Base-by-base conservation (phyloP, 1,139 yeast genomes). In the Candida sojae region DNA sequence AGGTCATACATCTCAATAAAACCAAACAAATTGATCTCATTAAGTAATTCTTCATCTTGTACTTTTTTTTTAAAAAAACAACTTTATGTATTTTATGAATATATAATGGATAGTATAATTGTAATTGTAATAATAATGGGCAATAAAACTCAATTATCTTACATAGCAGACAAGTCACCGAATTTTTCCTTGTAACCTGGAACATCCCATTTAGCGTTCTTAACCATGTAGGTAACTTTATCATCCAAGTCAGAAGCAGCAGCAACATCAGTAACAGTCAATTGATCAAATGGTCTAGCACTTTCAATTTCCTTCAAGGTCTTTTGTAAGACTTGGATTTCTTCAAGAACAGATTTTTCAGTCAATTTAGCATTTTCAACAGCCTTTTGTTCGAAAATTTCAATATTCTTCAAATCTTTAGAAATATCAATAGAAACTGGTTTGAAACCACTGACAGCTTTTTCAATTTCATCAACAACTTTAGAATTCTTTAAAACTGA, bases 181-280 rank as follows among this genome's bases (percentile, higher is more conserved):
- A 91, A 92, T 83, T 90, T 92, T 75, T 92, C 98, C 77, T 88
- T 87, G 85, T 93, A 93, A 63, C 97, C 97, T 63, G 99, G 98
- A 61, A 92, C 96, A 66, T 89, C 91, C 96, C 97, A 92, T 79
- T 89, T 88, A 74, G 97, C 97, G 82, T 91, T 87, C 83, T 87
- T 85, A 64, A 93, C 92, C 95, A 93, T 87, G 76, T 90, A 90
- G 66, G 80, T 82, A 61, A 92, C 97, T 86, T 93, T 93, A 63
- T 89, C 93, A 67, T 92, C 97, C 71, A 93, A 88, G 73, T 93
- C 98, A 62, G 99, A 97, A 77, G 93, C 88, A 56, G 97, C 98
- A 79, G 84, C 83, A 59, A 93, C 88, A 62, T 93, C 99, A 55
- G 91, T 97, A 53, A 92, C 93, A 48, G 97, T 92, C 71, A 93